phyloP scores from a whole-genome alignment of 1,139 yeast species.

The Magnusiomyces ingens region DNA sequence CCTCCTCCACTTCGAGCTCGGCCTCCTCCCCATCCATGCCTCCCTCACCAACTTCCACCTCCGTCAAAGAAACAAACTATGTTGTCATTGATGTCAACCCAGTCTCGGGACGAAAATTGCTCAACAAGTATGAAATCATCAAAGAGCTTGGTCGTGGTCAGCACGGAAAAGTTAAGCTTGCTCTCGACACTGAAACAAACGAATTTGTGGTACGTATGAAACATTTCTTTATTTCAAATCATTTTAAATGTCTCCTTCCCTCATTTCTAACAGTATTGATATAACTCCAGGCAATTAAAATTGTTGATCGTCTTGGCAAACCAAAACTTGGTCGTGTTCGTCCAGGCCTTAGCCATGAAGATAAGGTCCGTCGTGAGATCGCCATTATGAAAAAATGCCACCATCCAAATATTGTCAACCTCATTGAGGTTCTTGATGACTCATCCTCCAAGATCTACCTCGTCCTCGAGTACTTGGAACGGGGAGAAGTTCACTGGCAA shows the following conservation, averaged over 20 bases:
- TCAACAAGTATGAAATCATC: slow-evolving; percentile 86
- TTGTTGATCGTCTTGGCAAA: slow-evolving; percentile 70
- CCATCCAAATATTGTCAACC: slow-evolving; percentile 83
- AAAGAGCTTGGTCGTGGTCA: slow-evolving; percentile 91
- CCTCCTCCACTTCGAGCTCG: slow-evolving; percentile 1
- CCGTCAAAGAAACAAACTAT: slow-evolving; percentile 76
- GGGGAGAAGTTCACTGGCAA: slow-evolving; percentile 88
- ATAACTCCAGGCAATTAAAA: slow-evolving; percentile 60
- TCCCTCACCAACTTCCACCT: slow-evolving; percentile 6
- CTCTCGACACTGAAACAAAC: slow-evolving; percentile 61
- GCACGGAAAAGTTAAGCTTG: slow-evolving; percentile 94
- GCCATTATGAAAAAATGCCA: slow-evolving; percentile 93
- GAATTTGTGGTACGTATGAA: slow-evolving; percentile 46
- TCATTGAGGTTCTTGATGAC: slow-evolving; percentile 89
- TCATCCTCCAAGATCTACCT: slow-evolving; percentile 76
- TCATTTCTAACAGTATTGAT: background rate
- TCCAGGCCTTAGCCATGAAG: slow-evolving; percentile 48
- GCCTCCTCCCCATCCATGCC: slow-evolving; percentile 5
- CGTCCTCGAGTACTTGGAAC: slow-evolving; percentile 84
- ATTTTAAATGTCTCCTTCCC: background rate
- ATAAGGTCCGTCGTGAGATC: slow-evolving; percentile 80
- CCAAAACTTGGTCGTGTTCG: slow-evolving; percentile 47
- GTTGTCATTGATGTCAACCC: slow-evolving; percentile 88
- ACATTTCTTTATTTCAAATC: background rate
- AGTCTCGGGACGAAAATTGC: slow-evolving; percentile 67